Evolutionary conservation across 495 filamentous ascomycete genomes (phyloP).

Genomic region (Tuber aestivum): DNA sequence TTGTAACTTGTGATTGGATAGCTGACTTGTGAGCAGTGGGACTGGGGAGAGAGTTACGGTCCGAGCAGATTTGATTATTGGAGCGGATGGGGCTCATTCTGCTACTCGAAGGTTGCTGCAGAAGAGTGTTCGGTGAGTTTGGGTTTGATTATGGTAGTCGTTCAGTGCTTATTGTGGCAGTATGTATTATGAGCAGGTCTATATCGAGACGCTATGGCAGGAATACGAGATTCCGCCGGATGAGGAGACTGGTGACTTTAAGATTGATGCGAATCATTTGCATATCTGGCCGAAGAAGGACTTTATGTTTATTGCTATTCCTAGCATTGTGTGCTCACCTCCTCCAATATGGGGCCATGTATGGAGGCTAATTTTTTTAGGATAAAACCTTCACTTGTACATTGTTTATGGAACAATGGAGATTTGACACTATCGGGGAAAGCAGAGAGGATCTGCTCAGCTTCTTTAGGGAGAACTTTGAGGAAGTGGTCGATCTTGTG

Average conservation of each 20-base stretch:
- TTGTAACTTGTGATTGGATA: neutral
- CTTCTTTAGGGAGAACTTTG: conserved; percentile 77
- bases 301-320: conserved; percentile 98
- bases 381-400: conserved; percentile 95
- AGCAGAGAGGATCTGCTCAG: conserved; percentile 52
- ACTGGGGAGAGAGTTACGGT: conserved; percentile 58
- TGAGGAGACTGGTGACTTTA: conserved; percentile 55
- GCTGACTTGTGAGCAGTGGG: conserved; percentile 14
- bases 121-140: conserved; percentile 56
- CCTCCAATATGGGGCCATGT: conserved; percentile 15
- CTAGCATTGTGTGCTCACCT: conserved; percentile 53
- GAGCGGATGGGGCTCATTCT: conserved; percentile 95
- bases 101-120: conserved; percentile 84
- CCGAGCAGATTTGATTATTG: conserved; percentile 83
- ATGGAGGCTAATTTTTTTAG: conserved; percentile 37
- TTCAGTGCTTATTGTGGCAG: conserved; percentile 46
- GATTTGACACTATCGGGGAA: conserved; percentile 56
- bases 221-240: conserved; percentile 77
- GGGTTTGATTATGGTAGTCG: neutral
- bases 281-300: conserved; percentile 94
- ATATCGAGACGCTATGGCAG: conserved; percentile 96
- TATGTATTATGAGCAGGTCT: conserved; percentile 87
- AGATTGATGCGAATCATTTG: conserved; percentile 80
- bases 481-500: conserved; percentile 82
- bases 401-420: conserved; percentile 66